Percentiles rank a stretch among this genome's conserved stretches.
These are phyloP conservation scores for Yamadazyma buinensis DNA, from an alignment of 1,139 yeast genomes.

Conservation along the genomic window DNA sequence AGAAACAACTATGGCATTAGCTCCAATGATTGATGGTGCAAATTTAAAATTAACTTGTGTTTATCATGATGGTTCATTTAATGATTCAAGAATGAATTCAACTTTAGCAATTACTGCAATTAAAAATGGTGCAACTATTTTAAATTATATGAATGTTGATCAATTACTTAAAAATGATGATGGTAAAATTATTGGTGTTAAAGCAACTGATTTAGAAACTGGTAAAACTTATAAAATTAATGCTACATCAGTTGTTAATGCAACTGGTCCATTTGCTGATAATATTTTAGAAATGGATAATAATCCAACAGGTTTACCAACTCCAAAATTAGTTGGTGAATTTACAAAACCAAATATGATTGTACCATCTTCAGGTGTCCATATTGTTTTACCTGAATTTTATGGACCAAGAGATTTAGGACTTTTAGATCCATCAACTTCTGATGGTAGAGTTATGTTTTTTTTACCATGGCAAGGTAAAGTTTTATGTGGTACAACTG, in stretches of 20 bases:
- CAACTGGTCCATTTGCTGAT: slow-evolving; percentile 94
- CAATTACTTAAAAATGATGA: slow-evolving; percentile 59
- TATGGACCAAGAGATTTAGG: slow-evolving; percentile 90
- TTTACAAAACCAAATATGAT: slow-evolving; percentile 65
- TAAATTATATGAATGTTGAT: slow-evolving; percentile 81
- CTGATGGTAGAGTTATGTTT: slow-evolving; percentile 96
- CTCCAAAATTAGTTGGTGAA: slow-evolving; percentile 40
- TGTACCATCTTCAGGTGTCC: slow-evolving; percentile 94
- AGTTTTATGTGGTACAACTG: slow-evolving; percentile 95
- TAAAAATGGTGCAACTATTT: slow-evolving; percentile 82
- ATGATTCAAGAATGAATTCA: slow-evolving; percentile 88
- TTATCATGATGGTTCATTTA: slow-evolving; percentile 93
- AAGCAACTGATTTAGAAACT: slow-evolving; percentile 72
- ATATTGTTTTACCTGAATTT: slow-evolving; percentile 86
- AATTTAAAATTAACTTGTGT: slow-evolving; percentile 87
- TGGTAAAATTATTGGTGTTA: slow-evolving; percentile 67
- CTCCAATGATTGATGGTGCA: slow-evolving; percentile 83
- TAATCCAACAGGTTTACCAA: slow-evolving; percentile 59
- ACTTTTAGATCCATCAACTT: slow-evolving; percentile 83
- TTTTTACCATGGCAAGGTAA: slow-evolving; percentile 98
- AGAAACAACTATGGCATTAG: slow-evolving; percentile 65
- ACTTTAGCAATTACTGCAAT: slow-evolving; percentile 84
- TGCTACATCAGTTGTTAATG: slow-evolving; percentile 80
- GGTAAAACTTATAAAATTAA: slow-evolving; percentile 55
- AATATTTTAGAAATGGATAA: slow-evolving; percentile 82